These are phyloP conservation scores for Talaromyces islandicus DNA, from an alignment of 2,329 filamentous ascomycete species.

Conservation along the genomic window DNA sequence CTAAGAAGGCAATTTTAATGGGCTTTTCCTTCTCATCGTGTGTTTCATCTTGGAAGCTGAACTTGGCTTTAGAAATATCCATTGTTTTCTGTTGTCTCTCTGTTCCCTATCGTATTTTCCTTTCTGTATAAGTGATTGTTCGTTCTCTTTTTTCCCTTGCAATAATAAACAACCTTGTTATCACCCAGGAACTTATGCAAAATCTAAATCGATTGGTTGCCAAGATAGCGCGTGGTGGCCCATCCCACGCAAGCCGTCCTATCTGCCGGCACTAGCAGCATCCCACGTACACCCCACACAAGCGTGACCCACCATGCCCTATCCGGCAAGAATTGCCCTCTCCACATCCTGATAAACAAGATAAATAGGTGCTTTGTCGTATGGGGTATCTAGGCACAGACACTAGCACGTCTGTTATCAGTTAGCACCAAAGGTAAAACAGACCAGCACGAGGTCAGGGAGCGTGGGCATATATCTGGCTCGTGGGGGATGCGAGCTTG, in stretches of 20 bases:
- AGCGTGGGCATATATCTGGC: not conserved
- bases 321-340: not conserved
- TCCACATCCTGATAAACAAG: not conserved
- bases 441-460: not conserved
- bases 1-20: slow-evolving; percentile 15
- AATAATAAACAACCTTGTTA: not conserved
- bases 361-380: not conserved
- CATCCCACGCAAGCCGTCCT: not conserved
- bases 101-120: not conserved
- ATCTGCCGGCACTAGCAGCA: not conserved
- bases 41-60: slow-evolving; percentile 12
- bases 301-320: not conserved
- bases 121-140: not conserved
- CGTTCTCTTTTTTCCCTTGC: not conserved
- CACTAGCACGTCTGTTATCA: not conserved
- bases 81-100: slow-evolving; percentile 4
- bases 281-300: not conserved
- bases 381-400: not conserved
- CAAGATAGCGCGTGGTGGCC: not conserved
- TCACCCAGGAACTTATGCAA: not conserved
- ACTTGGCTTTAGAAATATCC: slow-evolving; percentile 13
- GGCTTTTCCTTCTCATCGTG: slow-evolving; percentile 6
- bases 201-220: not conserved
- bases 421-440: not conserved
- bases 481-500: not conserved